Evolutionary conservation across 164 flowering plant genomes (phyloP).

Genomic region (Magnolia changhungtana): DNA sequence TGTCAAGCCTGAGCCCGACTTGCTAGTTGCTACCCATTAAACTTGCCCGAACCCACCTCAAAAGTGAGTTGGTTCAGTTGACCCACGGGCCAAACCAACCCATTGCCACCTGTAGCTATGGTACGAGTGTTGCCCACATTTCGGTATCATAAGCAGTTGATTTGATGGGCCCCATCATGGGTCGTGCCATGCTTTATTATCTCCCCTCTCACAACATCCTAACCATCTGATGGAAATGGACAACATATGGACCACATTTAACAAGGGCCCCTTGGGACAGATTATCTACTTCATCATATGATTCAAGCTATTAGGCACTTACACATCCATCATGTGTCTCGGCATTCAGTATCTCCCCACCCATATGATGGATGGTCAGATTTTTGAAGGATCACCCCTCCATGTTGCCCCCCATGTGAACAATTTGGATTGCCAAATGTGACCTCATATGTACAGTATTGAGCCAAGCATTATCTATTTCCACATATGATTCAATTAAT

Average conservation of each 20-base stretch:
- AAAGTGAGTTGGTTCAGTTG: too few species aligned
- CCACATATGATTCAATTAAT: neutral
- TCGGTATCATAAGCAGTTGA: neutral
- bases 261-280: neutral
- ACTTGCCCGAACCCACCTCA: too few species aligned
- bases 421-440: neutral
- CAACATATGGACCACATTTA: too few species aligned
- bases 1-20: too few species aligned
- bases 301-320: neutral
- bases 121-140: neutral
- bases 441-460: neutral
- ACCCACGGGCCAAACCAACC: too few species aligned
- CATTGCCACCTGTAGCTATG: neutral
- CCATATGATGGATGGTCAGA: neutral
- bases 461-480: neutral
- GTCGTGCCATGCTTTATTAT: neutral
- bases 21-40: too few species aligned
- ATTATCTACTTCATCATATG: neutral
- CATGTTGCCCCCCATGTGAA: neutral
- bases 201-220: too few species aligned
- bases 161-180: neutral
- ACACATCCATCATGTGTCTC: neutral
- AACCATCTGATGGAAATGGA: too few species aligned
- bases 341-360: neutral
- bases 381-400: neutral